Conservation (phyloP, 2,329 filamentous ascomycete species). For the Botryosphaeria dothidea region DNA sequence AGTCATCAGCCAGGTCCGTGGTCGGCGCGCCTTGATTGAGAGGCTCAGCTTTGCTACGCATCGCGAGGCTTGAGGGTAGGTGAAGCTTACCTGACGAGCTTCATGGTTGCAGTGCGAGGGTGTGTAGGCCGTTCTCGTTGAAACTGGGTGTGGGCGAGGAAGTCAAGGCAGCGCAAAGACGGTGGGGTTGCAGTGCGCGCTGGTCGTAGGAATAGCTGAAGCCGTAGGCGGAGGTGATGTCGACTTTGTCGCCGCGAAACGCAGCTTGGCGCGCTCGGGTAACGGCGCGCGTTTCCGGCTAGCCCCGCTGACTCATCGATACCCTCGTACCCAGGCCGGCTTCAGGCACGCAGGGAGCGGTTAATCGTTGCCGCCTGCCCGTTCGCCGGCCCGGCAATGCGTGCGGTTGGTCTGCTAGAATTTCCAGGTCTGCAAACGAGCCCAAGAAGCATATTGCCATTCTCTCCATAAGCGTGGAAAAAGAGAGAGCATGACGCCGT, state of each 20-base stretch:
- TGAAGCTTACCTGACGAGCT: constrained; percentile 84
- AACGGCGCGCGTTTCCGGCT: neutral
- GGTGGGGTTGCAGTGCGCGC: neutral
- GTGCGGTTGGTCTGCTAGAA: too few relatives aligned
- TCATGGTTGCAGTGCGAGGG: constrained; percentile 66
- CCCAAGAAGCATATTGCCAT: too few relatives aligned
- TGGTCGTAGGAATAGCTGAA: neutral
- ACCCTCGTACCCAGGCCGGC: too few relatives aligned
- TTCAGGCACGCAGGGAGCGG: too few relatives aligned
- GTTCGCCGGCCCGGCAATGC: neutral
- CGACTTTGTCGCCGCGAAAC: constrained; percentile 16
- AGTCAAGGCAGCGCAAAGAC: neutral
- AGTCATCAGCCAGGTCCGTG: constrained; percentile 25
- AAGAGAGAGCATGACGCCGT: too few relatives aligned
- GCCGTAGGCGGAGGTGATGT: constrained; percentile 16
- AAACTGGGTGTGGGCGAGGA: neutral
- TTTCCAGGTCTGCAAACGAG: too few relatives aligned
- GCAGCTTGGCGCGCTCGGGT: constrained; percentile 6
- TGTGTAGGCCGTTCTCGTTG: neutral
- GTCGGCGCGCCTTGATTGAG: constrained; percentile 30
- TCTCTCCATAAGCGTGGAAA: too few relatives aligned
- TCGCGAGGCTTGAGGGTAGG: constrained; percentile 27
- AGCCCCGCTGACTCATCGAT: neutral
- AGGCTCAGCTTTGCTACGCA: constrained; percentile 47
- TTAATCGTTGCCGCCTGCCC: neutral